Evolutionary conservation across 495 filamentous ascomycete genomes (phyloP).

Genomic region (Hypoxylon perforatum): DNA sequence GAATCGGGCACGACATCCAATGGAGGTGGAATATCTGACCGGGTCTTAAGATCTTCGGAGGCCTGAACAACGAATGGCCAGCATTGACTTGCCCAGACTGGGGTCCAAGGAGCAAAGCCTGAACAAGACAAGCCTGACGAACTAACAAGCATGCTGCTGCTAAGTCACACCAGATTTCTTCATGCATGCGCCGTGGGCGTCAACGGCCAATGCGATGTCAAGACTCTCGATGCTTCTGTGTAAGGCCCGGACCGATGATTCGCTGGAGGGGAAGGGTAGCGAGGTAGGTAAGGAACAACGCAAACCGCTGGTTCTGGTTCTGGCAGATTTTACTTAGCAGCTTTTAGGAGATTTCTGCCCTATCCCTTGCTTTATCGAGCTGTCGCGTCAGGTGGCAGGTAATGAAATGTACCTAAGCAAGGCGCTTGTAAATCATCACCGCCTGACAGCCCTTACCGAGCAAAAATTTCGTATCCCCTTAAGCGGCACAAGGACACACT

Average conservation of each 20-base stretch:
- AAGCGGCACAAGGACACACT: no score
- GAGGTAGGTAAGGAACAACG: slow-evolving; percentile 12
- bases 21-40: slow-evolving; percentile 3
- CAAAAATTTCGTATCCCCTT: no score
- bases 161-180: slow-evolving; percentile 18
- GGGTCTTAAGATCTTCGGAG: slow-evolving; percentile 23
- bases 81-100: slow-evolving; percentile 4
- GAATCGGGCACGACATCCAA: neutral
- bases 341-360: slow-evolving; percentile 28
- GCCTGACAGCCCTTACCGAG: no score
- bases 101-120: slow-evolving; percentile 8
- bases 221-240: no score
- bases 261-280: slow-evolving; percentile 13
- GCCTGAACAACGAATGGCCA: slow-evolving; percentile 13
- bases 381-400: slow-evolving; percentile 35
- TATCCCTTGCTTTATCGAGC: slow-evolving; percentile 33
- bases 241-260: slow-evolving; percentile 15
- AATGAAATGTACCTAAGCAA: no score
- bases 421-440: no score
- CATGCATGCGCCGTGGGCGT: slow-evolving; percentile 28
- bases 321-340: no score
- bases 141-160: no score
- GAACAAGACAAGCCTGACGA: no score
- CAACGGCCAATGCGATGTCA: neutral
- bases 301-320: slow-evolving; percentile 11